Evolutionary conservation across 2,329 filamentous ascomycete genomes (phyloP).

Genomic region (Colletotrichum spaethianum): DNA sequence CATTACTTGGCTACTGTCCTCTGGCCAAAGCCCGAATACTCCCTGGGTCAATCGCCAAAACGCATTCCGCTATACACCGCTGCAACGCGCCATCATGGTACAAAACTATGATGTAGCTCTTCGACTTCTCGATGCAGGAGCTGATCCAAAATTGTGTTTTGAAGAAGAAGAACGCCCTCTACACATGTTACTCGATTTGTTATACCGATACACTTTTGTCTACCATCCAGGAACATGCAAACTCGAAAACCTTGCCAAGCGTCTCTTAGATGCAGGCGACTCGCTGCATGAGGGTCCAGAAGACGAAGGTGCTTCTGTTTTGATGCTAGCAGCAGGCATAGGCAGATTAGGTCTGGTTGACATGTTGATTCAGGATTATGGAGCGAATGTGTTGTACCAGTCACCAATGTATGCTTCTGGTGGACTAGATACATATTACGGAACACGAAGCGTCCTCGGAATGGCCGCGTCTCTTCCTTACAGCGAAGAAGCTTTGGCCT

Average conservation of each 20-base stretch:
- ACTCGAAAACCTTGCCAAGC: background rate
- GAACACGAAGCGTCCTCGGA: too few species aligned
- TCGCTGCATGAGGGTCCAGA: background rate
- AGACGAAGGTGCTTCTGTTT: background rate
- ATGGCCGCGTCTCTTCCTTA: too few species aligned
- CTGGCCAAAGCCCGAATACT: constrained; percentile 2
- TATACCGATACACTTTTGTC: too few species aligned
- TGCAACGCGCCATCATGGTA: background rate
- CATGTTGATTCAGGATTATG: background rate
- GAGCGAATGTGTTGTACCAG: background rate
- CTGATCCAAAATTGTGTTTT: background rate
- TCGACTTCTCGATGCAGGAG: background rate
- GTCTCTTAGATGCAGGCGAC: background rate
- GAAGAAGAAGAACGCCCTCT: too few species aligned
- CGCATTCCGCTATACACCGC: background rate
- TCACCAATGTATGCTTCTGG: too few species aligned
- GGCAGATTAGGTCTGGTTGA: background rate
- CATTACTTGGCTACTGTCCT: background rate
- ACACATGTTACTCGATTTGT: fast-evolving
- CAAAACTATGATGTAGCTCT: background rate
- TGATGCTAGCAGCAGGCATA: background rate
- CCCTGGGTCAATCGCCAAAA: too few species aligned
- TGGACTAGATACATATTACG: too few species aligned
- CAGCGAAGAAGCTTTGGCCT: background rate
- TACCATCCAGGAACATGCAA: too few species aligned